Base-by-base conservation (phyloP, 192 early-diverging fungal genomes). In the Coemansia sp. region DNA sequence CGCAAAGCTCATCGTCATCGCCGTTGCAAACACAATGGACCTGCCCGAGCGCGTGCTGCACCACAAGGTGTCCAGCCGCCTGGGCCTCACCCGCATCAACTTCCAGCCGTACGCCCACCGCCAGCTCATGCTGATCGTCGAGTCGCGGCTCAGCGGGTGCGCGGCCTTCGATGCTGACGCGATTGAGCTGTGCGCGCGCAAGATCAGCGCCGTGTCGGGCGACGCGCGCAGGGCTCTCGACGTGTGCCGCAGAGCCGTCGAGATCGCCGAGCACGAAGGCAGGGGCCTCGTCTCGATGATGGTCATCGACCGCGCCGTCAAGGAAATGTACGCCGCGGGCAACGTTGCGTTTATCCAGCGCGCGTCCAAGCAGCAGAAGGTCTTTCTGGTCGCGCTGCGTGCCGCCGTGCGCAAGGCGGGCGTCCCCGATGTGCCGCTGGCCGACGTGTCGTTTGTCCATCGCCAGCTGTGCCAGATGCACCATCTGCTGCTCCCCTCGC, bases 21-120 rank as follows among this genome's bases (percentile, higher is more conserved):
- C 95, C 0, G 89, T 99, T 52, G 96, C 97, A 31, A 99, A 99
- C 69, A 97, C 95, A 0, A 99, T 99, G 93, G 95, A 98, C 62
- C 71, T 99, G 18, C 95, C 95, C 0, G 95, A 98, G 62, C 84
- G 95, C 48, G 85, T 95, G 81, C 81, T 95, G 21, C 81, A 84
- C 6, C 92, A 94, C 70, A 92, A 92, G 64, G 87, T 97, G 18
- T 90, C 93, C 2, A 93, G 92, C 76, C 84, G 95, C 6, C 60
- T 99, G 38, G 95, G 93, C 10, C 67, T 95, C 24, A 91, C 87
- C 6, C 80, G 95, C 44, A 92, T 98, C 56, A 92, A 92, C 51
- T 99, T 99, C 73, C 84, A 90, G 53, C 88, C 97, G 6, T 99
- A 99, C 65, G 90, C 85, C 0, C 86, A 92, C 56, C 71, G 83